phyloP scores from a whole-genome alignment of 2,329 filamentous ascomycete genomes.

The Monascus ruber region DNA sequence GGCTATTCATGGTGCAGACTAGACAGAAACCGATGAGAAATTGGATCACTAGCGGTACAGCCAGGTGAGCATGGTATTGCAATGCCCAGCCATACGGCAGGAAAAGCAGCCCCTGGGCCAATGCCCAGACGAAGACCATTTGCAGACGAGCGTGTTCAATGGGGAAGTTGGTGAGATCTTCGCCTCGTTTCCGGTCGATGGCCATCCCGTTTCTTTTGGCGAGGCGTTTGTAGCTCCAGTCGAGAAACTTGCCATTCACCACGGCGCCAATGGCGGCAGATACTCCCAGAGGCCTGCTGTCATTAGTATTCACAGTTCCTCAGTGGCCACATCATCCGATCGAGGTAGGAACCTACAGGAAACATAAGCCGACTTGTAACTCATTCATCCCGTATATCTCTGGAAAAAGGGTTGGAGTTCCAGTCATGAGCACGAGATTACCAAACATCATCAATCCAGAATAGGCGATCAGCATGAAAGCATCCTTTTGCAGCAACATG shows the following conservation, averaged over 20 bases:
- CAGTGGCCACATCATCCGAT: too few relatives aligned
- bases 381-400: constrained; percentile 35
- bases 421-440: constrained; percentile 32
- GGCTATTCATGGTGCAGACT: constrained; percentile 25
- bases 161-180: constrained; percentile 42
- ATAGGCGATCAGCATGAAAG: constrained; percentile 18
- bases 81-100: constrained; percentile 30
- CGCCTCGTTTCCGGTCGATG: constrained; percentile 46
- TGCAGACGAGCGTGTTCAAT: constrained; percentile 33
- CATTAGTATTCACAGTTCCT: too few relatives aligned
- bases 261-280: constrained; percentile 6
- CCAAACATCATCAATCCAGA: constrained; percentile 31
- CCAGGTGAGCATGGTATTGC: constrained; percentile 18
- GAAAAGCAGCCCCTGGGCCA: constrained; percentile 12
- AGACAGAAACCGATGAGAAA: constrained; percentile 23
- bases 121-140: constrained; percentile 21
- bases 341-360: constrained; percentile 8
- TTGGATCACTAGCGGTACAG: constrained; percentile 21
- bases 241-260: constrained; percentile 46
- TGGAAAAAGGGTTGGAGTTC: constrained; percentile 33
- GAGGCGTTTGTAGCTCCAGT: constrained; percentile 61
- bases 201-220: constrained; percentile 50
- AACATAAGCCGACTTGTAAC: constrained; percentile 32
- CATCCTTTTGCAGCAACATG: constrained; percentile 23
- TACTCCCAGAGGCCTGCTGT: constrained; percentile 18